phyloP scores from a whole-genome alignment of 352 stramenopile genomes.

The Phytophthora lateralis region DNA sequence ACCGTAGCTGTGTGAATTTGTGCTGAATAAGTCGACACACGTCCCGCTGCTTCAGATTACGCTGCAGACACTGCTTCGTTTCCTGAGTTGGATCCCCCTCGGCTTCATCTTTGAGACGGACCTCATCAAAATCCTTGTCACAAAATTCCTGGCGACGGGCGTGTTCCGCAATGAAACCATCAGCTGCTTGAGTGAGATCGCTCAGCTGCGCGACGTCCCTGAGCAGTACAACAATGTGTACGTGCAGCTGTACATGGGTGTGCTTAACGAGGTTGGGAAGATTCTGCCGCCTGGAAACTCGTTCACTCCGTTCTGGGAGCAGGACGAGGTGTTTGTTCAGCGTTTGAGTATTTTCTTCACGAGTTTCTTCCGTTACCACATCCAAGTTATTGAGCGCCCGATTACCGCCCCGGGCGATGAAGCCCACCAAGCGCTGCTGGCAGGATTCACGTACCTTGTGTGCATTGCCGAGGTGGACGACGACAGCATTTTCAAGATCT shows the following conservation, averaged over 20 bases:
- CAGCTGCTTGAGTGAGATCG: conserved; percentile 98
- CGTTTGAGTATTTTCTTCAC: conserved; percentile 97
- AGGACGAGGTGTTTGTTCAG: conserved; percentile 97
- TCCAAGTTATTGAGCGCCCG: conserved; percentile 94
- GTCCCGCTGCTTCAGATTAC: conserved; percentile 95
- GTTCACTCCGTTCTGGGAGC: conserved; percentile 93
- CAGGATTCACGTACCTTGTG: conserved; percentile 94
- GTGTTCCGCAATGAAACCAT: conserved; percentile 98
- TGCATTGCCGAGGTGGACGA: conserved; percentile 92
- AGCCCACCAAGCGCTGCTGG: conserved; percentile 90
- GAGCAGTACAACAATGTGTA: conserved; percentile 95
- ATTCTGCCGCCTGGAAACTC: conserved; percentile 91
- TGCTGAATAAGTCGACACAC: conserved; percentile 95
- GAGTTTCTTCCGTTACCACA: conserved; percentile 94
- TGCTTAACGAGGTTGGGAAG: conserved; percentile 93
- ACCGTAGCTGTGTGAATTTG: conserved; percentile 96
- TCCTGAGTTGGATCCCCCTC: conserved; percentile 98
- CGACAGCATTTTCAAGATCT: conserved; percentile 99
- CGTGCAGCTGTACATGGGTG: conserved; percentile 94
- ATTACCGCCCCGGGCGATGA: conserved; percentile 81
- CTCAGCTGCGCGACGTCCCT: conserved; percentile 92
- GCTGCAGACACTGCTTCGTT: conserved; percentile 96
- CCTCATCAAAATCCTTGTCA: conserved; percentile 95
- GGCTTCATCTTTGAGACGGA: conserved; percentile 99
- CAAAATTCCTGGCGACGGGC: conserved; percentile 95